A percentile compares a stretch with the other conserved stretches of the same genome.
Evolutionary conservation across 106 monocot species (phyloP).

Genomic region (Acorus calamus): DNA sequence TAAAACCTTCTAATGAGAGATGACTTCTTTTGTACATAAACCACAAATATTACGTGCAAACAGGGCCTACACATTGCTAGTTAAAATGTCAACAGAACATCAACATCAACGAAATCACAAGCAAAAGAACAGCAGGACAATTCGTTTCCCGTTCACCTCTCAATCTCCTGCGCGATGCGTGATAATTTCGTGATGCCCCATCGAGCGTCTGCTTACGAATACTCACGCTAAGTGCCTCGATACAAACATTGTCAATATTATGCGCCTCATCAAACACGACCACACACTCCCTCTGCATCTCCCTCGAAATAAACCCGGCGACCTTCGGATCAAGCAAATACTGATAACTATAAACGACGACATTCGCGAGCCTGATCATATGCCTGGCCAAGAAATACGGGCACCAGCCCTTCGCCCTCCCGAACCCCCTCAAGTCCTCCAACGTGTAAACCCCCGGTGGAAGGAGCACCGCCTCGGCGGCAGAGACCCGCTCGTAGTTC

Average conservation of each 20-base stretch:
- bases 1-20: too few species aligned
- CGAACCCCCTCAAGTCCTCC: conserved; percentile 53
- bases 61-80: too few species aligned
- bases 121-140: too few species aligned
- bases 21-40: too few species aligned
- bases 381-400: conserved; percentile 86
- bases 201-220: conserved; percentile 81
- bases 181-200: conserved; percentile 79
- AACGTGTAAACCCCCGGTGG: conserved; percentile 88
- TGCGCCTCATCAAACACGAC: conserved; percentile 98
- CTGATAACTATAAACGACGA: conserved; percentile 96
- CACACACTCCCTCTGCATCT: conserved; percentile 91
- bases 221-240: conserved; percentile 91
- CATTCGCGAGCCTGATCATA: conserved; percentile 73
- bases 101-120: too few species aligned
- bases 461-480: conserved; percentile 52
- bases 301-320: conserved; percentile 80
- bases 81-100: too few species aligned
- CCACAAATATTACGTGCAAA: too few species aligned
- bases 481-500: conserved; percentile 35
- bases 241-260: conserved; percentile 98
- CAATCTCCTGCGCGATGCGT: conserved; percentile 72
- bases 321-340: conserved; percentile 95
- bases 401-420: conserved; percentile 60
- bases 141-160: conserved; percentile 36